phyloP scores from a whole-genome alignment of 331 rosid species.

The Arachis monticola region DNA sequence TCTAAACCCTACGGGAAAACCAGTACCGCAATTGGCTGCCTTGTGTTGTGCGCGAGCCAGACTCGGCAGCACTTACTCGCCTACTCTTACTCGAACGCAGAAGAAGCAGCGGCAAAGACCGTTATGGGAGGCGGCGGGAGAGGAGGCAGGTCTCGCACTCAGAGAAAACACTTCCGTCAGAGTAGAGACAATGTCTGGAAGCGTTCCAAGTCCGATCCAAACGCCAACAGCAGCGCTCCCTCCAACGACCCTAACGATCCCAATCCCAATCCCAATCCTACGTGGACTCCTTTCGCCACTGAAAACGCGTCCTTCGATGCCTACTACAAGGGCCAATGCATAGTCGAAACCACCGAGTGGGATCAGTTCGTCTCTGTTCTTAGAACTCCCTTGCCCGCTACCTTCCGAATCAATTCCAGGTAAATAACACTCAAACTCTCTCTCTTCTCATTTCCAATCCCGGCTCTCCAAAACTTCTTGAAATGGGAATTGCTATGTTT shows the following conservation, averaged over 20 bases:
- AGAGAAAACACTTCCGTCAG: slow-evolving; percentile 81
- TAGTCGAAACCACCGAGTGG: slow-evolving; percentile 73
- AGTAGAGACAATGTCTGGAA: slow-evolving; percentile 96
- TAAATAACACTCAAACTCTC: background rate
- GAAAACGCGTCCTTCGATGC: slow-evolving; percentile 68
- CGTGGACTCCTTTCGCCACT: slow-evolving; percentile 84
- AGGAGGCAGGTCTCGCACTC: slow-evolving; percentile 83
- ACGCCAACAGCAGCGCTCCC: slow-evolving; percentile 23
- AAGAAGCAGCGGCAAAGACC: background rate
- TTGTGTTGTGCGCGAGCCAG: background rate
- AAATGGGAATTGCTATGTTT: background rate
- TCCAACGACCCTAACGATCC: background rate
- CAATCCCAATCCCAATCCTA: slow-evolving; percentile 36
- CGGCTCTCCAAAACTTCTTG: background rate
- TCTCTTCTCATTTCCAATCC: background rate
- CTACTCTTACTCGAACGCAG: too few species aligned
- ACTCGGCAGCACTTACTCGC: too few species aligned
- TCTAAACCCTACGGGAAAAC: slow-evolving; percentile 36
- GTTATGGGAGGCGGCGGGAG: slow-evolving; percentile 66
- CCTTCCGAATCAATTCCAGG: slow-evolving; percentile 92
- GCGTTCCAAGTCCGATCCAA: slow-evolving; percentile 71
- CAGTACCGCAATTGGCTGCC: background rate
- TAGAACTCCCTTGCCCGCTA: slow-evolving; percentile 87
- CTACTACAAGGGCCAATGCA: slow-evolving; percentile 78
- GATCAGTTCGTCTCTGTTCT: slow-evolving; percentile 67